Percentiles rank a stretch among this genome's conserved stretches.
These are phyloP conservation scores for Suillus plorans DNA, from an alignment of 768 basidiomycete genomes.

Conservation along the genomic window DNA sequence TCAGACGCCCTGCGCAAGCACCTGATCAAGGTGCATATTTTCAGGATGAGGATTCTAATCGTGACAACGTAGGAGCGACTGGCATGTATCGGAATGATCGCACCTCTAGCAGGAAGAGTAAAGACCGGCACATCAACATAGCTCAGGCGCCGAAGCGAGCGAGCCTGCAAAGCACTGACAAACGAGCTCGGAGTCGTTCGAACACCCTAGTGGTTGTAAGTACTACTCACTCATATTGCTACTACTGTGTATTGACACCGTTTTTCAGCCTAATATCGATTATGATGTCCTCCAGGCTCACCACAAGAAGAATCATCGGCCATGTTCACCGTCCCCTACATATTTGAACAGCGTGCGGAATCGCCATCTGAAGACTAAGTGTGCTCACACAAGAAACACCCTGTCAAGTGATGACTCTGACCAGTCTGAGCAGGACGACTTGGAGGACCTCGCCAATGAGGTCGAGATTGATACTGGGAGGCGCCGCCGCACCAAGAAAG, in stretches of 20 bases:
- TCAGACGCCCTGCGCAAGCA: not conserved
- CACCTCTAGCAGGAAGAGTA: not conserved
- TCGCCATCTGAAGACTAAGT: not conserved
- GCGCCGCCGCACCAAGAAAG: not conserved
- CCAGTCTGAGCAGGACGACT: not conserved
- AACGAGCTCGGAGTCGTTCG: not conserved
- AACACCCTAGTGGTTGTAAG: not conserved
- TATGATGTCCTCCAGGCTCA: not conserved
- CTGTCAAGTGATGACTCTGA: not conserved
- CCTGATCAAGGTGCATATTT: not conserved
- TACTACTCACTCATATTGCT: not conserved
- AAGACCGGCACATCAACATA: too few species aligned
- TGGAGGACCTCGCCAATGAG: not conserved
- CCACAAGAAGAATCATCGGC: not conserved
- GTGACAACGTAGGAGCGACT: not conserved
- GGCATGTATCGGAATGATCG: not conserved
- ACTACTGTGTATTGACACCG: not conserved
- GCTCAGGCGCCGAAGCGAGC: not conserved
- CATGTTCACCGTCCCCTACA: not conserved
- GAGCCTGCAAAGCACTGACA: not conserved
- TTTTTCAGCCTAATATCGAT: not conserved
- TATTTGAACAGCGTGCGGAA: not conserved
- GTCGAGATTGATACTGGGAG: not conserved
- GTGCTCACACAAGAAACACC: not conserved
- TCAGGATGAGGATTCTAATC: not conserved